Evolutionary conservation across 2,329 filamentous ascomycete species (phyloP).

Genomic region (Pseudocercospora fuligena): DNA sequence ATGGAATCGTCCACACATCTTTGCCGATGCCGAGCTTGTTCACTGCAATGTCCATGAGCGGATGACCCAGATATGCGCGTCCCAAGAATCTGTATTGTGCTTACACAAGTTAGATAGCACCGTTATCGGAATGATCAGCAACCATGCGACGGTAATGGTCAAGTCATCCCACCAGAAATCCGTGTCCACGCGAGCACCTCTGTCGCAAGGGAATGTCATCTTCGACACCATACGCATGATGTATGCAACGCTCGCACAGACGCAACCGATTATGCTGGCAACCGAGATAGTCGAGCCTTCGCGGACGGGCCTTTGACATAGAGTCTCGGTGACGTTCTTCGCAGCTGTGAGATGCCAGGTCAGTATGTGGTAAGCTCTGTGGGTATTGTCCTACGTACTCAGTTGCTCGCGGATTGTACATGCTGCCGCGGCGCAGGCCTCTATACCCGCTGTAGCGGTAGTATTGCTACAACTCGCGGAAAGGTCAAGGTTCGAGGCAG

Average conservation of each 20-base stretch:
- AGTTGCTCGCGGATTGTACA: slow-evolving; percentile 25
- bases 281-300: slow-evolving; percentile 13
- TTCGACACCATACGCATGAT: slow-evolving; percentile 26
- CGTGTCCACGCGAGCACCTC: slow-evolving; percentile 19
- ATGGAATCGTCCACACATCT: slow-evolving; percentile 28
- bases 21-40: slow-evolving; percentile 17
- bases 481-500: slow-evolving; percentile 19
- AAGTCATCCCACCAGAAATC: slow-evolving; percentile 29
- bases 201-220: slow-evolving; percentile 24
- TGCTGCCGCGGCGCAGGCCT: slow-evolving; percentile 14
- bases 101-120: slow-evolving; percentile 21
- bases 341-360: slow-evolving; percentile 16
- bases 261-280: slow-evolving; percentile 21
- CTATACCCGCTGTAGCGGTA: slow-evolving; percentile 20
- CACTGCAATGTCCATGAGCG: slow-evolving; percentile 12
- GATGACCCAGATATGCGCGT: background rate
- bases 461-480: slow-evolving; percentile 21
- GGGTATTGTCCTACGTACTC: slow-evolving; percentile 12
- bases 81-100: background rate
- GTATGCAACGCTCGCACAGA: slow-evolving; percentile 17
- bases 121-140: slow-evolving; percentile 24
- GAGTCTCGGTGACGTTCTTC: slow-evolving; percentile 27
- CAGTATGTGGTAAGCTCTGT: background rate
- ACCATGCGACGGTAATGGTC: slow-evolving; percentile 23
- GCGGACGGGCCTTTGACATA: slow-evolving; percentile 20